A percentile compares a stretch with the other conserved stretches of the same genome.
Conservation (phyloP, 345 rosid genomes). For the Citrus reticulata region DNA sequence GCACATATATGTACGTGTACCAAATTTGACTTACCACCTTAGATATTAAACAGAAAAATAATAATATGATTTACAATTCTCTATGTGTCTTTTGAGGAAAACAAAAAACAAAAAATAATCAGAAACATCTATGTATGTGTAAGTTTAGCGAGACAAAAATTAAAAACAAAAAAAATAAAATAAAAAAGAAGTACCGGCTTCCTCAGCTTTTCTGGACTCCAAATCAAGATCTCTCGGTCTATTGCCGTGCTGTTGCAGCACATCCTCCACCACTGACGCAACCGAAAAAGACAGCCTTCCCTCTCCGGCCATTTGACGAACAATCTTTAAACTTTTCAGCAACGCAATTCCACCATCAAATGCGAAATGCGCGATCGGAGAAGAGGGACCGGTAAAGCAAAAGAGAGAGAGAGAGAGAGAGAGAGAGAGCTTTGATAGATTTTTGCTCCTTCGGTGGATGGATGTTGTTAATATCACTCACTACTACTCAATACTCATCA, state of each 20-base stretch:
- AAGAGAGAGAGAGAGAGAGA: background rate
- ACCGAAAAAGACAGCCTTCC: slow-evolving; percentile 37
- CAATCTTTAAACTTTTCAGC: background rate
- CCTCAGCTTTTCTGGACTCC: slow-evolving; percentile 43
- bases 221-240: slow-evolving; percentile 37
- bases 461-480: background rate
- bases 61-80: background rate
- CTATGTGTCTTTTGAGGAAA: no score
- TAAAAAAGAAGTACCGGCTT: slow-evolving; percentile 28
- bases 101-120: background rate
- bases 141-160: background rate
- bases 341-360: slow-evolving; percentile 16
- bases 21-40: background rate
- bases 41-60: background rate
- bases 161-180: background rate
- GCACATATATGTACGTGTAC: background rate
- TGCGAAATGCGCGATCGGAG: slow-evolving; percentile 8
- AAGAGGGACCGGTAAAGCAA: slow-evolving; percentile 3
- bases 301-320: slow-evolving; percentile 23
- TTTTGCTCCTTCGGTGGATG: background rate
- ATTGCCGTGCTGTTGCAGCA: slow-evolving; percentile 44
- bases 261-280: slow-evolving; percentile 46
- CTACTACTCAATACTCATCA: background rate
- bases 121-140: background rate
- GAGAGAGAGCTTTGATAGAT: background rate